These are phyloP conservation scores for Fusarium poae DNA, from an alignment of 2,329 filamentous ascomycete genomes.

Conservation along the genomic window DNA sequence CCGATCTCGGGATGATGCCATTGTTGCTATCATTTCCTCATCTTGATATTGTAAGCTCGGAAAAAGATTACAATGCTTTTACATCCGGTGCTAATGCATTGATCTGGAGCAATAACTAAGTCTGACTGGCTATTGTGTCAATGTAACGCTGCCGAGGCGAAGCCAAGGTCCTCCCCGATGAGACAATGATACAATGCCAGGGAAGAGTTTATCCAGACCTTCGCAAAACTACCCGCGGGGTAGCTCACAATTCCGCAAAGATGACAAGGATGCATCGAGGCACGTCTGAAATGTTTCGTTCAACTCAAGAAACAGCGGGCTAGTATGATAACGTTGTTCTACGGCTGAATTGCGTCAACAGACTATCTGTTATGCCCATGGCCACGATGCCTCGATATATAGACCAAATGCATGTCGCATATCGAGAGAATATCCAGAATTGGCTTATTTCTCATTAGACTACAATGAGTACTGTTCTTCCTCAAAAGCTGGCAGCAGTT, in stretches of 20 bases:
- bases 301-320: not conserved
- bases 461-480: not conserved
- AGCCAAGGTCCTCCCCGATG: rapidly evolving
- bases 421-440: not conserved
- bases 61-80: not conserved
- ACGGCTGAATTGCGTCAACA: not conserved
- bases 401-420: not conserved
- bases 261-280: not conserved
- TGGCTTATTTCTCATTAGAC: not conserved
- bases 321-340: not conserved
- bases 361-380: rapidly evolving
- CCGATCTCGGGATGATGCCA: not conserved
- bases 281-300: not conserved
- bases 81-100: not conserved
- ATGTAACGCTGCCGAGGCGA: not conserved
- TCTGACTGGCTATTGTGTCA: not conserved
- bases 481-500: not conserved
- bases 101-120: too few species aligned
- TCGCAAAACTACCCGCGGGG: not conserved
- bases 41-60: not conserved
- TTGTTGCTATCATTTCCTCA: not conserved
- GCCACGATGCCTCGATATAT: not conserved
- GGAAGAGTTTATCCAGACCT: not conserved
- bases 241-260: not conserved
- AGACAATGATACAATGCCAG: not conserved